Conservation (phyloP, 2,329 filamentous ascomycete species). For the Fusarium heterosporum region DNA sequence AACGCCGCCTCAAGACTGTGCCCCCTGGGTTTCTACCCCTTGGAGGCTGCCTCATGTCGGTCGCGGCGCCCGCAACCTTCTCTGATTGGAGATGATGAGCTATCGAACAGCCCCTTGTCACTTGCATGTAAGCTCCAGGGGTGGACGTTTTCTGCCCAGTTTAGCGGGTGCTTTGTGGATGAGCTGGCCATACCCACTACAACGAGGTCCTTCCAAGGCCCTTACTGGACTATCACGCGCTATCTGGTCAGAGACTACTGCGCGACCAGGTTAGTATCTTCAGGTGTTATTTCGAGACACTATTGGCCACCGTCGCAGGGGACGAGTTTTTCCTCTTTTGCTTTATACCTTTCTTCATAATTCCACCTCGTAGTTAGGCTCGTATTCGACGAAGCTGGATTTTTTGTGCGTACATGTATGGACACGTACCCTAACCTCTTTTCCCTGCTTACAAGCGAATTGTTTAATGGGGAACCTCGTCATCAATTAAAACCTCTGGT, state of each 20-base stretch:
- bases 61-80: slow-evolving; percentile 42
- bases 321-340: slow-evolving; percentile 17
- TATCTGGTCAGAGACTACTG: slow-evolving; percentile 43
- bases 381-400: slow-evolving; percentile 6
- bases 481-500: slow-evolving; percentile 31
- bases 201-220: slow-evolving; percentile 36
- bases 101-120: slow-evolving; percentile 29
- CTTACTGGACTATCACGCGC: slow-evolving; percentile 44
- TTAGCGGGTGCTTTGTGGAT: slow-evolving; percentile 20
- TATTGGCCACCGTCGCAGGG: slow-evolving; percentile 33
- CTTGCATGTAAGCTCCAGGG: slow-evolving; percentile 31
- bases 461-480: slow-evolving; percentile 34
- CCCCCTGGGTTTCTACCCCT: slow-evolving; percentile 33
- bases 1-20: slow-evolving; percentile 35
- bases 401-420: slow-evolving; percentile 14
- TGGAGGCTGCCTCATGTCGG: slow-evolving; percentile 37
- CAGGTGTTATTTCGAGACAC: slow-evolving; percentile 29
- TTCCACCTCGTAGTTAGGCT: not conserved
- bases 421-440: slow-evolving; percentile 12
- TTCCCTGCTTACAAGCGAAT: slow-evolving; percentile 21
- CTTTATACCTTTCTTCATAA: not conserved
- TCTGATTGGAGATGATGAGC: slow-evolving; percentile 37
- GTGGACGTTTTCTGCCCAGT: slow-evolving; percentile 12
- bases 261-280: slow-evolving; percentile 39
- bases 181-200: slow-evolving; percentile 35